Conservation (phyloP, 2,329 filamentous ascomycete genomes). For the Xylaria sp. region DNA sequence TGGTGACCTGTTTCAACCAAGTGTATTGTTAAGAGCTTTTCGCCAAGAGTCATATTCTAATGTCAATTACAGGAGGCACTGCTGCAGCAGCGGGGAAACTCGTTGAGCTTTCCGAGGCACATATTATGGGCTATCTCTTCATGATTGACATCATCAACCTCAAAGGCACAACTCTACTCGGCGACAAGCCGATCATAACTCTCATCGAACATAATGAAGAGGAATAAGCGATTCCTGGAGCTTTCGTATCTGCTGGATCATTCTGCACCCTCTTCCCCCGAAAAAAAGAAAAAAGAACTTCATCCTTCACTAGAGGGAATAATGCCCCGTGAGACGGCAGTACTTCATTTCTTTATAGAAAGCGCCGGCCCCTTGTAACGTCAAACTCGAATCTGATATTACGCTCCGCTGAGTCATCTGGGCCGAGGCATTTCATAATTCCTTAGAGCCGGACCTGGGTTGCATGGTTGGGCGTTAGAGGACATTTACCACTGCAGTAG, state of each 20-base stretch:
- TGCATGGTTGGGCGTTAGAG: slow-evolving; percentile 30
- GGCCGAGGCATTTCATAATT: slow-evolving; percentile 17
- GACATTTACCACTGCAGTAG: slow-evolving; percentile 16
- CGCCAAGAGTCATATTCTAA: slow-evolving; percentile 31
- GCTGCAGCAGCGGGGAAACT: slow-evolving; percentile 86
- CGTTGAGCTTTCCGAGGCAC: slow-evolving; percentile 82
- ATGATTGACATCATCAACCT: slow-evolving; percentile 95
- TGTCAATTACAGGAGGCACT: slow-evolving; percentile 72
- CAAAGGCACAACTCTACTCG: slow-evolving; percentile 88
- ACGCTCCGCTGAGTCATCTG: slow-evolving; percentile 17
- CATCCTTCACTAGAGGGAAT: neutral
- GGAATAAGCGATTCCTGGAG: slow-evolving; percentile 29
- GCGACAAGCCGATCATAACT: slow-evolving; percentile 77
- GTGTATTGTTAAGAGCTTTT: neutral
- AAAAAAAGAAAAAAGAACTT: slow-evolving; percentile 1
- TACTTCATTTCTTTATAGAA: slow-evolving; percentile 26
- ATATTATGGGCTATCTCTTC: slow-evolving; percentile 89
- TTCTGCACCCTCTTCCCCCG: neutral
- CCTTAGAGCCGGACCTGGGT: slow-evolving; percentile 23
- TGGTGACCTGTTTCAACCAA: neutral
- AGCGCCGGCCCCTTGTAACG: slow-evolving; percentile 20
- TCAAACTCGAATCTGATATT: slow-evolving; percentile 13
- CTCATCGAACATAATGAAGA: slow-evolving; percentile 67
- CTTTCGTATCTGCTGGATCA: slow-evolving; percentile 1
- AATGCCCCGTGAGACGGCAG: slow-evolving; percentile 3